Conservation (phyloP, 306 rosid genomes). For the Inga leiocalycina region DNA sequence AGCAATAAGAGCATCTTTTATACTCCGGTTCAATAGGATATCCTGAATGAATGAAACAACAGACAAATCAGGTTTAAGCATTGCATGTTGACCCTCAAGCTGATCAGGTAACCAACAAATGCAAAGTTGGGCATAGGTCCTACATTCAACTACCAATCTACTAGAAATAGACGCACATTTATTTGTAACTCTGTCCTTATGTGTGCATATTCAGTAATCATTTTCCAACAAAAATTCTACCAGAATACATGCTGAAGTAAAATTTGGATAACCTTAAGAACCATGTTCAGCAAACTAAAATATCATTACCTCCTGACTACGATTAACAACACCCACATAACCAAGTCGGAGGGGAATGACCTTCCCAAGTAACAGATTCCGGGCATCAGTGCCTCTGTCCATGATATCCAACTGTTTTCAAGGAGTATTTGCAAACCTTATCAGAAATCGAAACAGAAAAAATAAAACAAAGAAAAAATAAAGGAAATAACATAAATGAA, state of each 20-base stretch:
- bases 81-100: conserved; percentile 15
- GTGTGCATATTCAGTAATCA: conserved; percentile 1
- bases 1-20: conserved; percentile 91
- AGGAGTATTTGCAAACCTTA: conserved; percentile 22
- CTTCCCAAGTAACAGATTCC: conserved; percentile 93
- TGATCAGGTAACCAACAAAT: conserved; percentile 30
- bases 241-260: conserved; percentile 11
- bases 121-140: conserved; percentile 6
- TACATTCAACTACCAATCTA: not conserved
- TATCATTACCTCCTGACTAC: conserved; percentile 92
- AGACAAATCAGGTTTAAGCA: conserved; percentile 36
- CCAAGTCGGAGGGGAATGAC: conserved; percentile 97
- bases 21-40: conserved; percentile 77
- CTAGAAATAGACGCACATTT: not conserved
- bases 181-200: conserved; percentile 5
- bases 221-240: conserved; percentile 10
- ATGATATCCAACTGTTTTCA: conserved; percentile 83
- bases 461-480: not conserved
- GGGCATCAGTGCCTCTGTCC: conserved; percentile 99
- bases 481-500: not conserved
- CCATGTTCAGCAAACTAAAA: conserved; percentile 6
- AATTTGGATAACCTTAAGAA: conserved; percentile 21
- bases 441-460: conserved; percentile 36
- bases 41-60: conserved; percentile 63
- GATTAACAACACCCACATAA: conserved; percentile 94